A percentile compares a stretch with the other conserved stretches of the same genome.
Conservation (phyloP, 116 monocot species). For the Zostera marina region DNA sequence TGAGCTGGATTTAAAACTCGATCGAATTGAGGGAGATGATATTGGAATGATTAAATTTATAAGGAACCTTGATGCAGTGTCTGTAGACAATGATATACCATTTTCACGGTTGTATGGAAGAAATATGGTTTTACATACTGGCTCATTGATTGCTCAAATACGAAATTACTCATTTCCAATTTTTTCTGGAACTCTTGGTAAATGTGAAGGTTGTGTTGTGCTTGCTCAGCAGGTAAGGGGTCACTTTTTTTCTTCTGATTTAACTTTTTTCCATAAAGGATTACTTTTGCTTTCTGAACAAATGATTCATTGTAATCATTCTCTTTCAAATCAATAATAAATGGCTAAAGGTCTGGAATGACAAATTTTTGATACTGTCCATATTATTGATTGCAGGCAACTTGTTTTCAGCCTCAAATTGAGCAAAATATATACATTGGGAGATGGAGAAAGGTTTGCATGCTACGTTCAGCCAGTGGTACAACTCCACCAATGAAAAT, state of each 20-base stretch:
- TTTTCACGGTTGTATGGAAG: constrained; percentile 91
- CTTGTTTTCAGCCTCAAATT: constrained; percentile 95
- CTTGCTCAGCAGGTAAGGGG: constrained; percentile 87
- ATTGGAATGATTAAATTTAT: constrained; percentile 84
- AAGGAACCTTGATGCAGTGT: constrained; percentile 59
- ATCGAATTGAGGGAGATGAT: constrained; percentile 71
- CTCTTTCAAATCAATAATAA: not conserved
- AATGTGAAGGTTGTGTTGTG: constrained; percentile 86
- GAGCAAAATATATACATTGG: constrained; percentile 83
- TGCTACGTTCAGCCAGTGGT: constrained; percentile 96
- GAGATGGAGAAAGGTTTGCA: constrained; percentile 69
- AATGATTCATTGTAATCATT: not conserved
- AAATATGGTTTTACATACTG: constrained; percentile 42
- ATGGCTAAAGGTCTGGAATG: not conserved
- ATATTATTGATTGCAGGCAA: constrained; percentile 47
- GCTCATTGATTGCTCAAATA: constrained; percentile 54
- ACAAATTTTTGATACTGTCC: not conserved
- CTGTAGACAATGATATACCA: constrained; percentile 67
- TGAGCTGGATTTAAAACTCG: constrained; percentile 75
- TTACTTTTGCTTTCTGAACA: not conserved
- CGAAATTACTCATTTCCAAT: constrained; percentile 88
- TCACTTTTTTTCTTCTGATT: not conserved
- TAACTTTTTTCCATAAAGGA: not conserved
- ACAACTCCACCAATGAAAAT: constrained; percentile 92
- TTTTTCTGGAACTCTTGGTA: constrained; percentile 67